Evolutionary conservation across 179 eudicot species (phyloP).

Genomic region (Actinidia arguta): DNA sequence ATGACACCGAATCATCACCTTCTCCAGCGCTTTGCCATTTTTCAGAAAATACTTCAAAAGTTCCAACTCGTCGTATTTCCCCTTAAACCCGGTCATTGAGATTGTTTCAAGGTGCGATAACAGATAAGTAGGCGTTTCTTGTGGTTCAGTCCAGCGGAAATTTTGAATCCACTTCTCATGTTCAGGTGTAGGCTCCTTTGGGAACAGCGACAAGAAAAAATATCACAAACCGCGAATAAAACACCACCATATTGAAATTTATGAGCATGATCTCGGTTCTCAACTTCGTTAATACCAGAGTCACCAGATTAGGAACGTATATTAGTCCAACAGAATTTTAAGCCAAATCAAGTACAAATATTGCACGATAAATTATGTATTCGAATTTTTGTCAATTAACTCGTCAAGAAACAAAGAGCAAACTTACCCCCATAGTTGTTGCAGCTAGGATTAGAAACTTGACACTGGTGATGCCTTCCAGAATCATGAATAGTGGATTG

Average conservation of each 20-base stretch:
- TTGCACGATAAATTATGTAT: not conserved
- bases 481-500: not conserved
- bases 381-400: not conserved
- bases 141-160: not conserved
- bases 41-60: constrained; percentile 15
- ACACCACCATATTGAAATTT: not conserved
- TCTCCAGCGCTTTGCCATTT: not conserved
- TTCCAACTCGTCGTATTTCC: not conserved
- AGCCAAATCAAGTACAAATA: not conserved
- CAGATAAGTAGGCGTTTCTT: not conserved
- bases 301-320: not conserved
- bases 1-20: not conserved
- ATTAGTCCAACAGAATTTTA: not conserved
- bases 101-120: constrained; percentile 4
- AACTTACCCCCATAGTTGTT: constrained; percentile 16
- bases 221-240: not conserved
- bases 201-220: not conserved
- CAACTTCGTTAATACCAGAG: constrained; percentile 4
- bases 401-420: not conserved
- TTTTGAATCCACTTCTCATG: not conserved
- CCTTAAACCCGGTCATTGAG: not conserved
- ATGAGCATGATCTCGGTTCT: not conserved
- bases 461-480: constrained; percentile 4
- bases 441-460: not conserved
- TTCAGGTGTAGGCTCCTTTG: not conserved